Evolutionary conservation across 345 rosid genomes (phyloP).

Genomic region (Pistacia atlantica): DNA sequence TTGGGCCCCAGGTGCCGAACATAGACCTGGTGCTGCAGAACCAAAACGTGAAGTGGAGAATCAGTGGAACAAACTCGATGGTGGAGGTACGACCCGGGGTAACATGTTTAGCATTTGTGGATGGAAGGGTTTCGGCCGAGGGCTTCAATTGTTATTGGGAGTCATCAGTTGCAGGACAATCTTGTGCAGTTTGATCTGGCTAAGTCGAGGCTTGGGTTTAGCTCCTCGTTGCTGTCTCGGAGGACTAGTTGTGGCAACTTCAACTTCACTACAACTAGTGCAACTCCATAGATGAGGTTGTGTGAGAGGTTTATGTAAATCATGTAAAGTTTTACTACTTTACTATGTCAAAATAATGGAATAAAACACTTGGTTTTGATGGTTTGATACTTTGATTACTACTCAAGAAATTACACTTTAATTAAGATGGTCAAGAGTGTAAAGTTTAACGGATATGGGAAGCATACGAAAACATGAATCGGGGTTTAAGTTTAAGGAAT

Average conservation of each 20-base stretch:
- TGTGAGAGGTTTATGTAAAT: neutral
- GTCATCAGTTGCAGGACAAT: slow-evolving; percentile 38
- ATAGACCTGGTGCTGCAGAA: slow-evolving; percentile 31
- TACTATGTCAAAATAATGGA: no score
- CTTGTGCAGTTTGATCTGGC: slow-evolving; percentile 36
- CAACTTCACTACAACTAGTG: slow-evolving; percentile 7
- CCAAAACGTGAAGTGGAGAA: slow-evolving; percentile 21
- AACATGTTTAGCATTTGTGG: slow-evolving; percentile 33
- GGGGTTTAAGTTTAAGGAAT: no score
- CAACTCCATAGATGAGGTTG: slow-evolving; percentile 4
- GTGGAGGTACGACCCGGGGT: slow-evolving; percentile 28
- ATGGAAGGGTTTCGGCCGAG: slow-evolving; percentile 24
- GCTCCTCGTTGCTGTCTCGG: slow-evolving; percentile 28
- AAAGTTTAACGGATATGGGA: no score
- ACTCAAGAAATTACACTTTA: no score
- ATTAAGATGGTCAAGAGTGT: no score
- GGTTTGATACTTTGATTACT: no score
- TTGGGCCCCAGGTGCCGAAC: slow-evolving; percentile 25
- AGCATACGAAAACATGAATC: no score
- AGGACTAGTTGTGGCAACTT: slow-evolving; percentile 28
- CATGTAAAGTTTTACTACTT: neutral
- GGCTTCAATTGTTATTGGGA: slow-evolving; percentile 31
- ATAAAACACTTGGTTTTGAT: no score
- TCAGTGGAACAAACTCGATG: slow-evolving; percentile 33
- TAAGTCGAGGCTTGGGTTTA: slow-evolving; percentile 32